phyloP scores from a whole-genome alignment of 306 rosid species.

The Prunus mira region DNA sequence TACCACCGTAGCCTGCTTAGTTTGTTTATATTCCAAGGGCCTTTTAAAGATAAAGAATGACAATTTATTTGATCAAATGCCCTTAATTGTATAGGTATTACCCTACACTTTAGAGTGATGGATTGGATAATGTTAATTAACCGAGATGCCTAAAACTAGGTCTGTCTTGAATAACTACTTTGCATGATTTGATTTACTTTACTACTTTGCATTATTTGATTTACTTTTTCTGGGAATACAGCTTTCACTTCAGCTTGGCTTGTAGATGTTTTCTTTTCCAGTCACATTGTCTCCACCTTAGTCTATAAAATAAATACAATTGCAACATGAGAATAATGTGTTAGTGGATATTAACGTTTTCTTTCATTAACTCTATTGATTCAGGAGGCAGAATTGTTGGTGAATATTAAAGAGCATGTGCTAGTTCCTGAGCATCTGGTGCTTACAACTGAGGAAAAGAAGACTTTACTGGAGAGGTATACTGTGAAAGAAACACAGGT shows the following conservation, averaged over 20 bases:
- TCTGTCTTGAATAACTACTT: neutral
- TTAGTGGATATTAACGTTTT: neutral
- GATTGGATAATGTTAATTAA: neutral
- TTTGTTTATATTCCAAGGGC: neutral
- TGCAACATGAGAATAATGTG: neutral
- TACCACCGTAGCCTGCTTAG: neutral
- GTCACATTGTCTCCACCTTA: neutral
- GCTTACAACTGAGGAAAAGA: constrained; percentile 61
- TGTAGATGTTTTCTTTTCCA: neutral
- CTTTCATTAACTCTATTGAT: constrained; percentile 5
- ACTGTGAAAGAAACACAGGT: constrained; percentile 89
- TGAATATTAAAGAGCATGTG: constrained; percentile 63
- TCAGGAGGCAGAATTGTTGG: constrained; percentile 76
- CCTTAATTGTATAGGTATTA: neutral
- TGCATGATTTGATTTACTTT: neutral
- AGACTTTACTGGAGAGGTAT: constrained; percentile 75
- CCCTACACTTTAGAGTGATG: neutral
- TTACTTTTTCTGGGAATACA: neutral
- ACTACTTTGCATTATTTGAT: neutral
- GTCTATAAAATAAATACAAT: no score
- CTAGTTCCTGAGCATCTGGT: constrained; percentile 78
- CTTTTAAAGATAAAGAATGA: neutral
- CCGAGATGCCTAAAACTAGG: neutral
- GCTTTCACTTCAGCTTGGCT: neutral
- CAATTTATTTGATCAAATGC: neutral